phyloP scores from a whole-genome alignment of 2,329 filamentous ascomycete genomes.

The Phaeosphaeria sp. region DNA sequence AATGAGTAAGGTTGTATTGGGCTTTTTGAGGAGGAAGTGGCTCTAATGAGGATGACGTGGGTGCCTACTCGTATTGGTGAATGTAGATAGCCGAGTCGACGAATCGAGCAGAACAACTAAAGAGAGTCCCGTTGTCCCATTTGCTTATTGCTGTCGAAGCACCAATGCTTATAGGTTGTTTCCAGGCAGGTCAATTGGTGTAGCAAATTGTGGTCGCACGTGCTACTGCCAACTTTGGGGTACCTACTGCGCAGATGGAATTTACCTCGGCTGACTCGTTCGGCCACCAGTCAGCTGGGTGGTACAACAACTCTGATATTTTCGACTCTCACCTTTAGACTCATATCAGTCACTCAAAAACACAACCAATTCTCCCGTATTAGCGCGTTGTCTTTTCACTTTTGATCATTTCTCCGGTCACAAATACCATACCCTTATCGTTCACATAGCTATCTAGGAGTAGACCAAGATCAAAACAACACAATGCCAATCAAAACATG shows the following conservation, averaged over 20 bases:
- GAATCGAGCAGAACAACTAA: too few species aligned
- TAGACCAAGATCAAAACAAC: neutral
- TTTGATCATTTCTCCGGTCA: too few species aligned
- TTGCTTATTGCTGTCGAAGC: too few species aligned
- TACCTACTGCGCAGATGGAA: neutral
- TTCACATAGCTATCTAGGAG: too few species aligned
- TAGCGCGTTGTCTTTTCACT: neutral
- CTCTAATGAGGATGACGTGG: too few species aligned
- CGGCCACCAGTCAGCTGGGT: neutral
- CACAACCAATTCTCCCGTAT: neutral
- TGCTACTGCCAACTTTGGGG: neutral
- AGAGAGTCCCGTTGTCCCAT: too few species aligned
- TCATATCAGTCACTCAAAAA: neutral
- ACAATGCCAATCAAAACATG: constrained; percentile 37
- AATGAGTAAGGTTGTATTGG: constrained; percentile 6
- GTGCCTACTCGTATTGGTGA: too few species aligned
- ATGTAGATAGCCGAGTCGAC: too few species aligned
- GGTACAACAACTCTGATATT: neutral
- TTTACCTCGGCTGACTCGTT: neutral
- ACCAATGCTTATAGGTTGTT: too few species aligned
- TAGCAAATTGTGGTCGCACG: neutral
- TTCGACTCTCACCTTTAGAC: neutral
- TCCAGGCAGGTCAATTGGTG: too few species aligned
- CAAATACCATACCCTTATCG: too few species aligned
- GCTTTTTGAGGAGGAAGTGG: neutral